Percentiles rank a stretch among this genome's conserved stretches.
Evolutionary conservation across 352 stramenopile genomes (phyloP).

Genomic region (Pythium grandisporangium): DNA sequence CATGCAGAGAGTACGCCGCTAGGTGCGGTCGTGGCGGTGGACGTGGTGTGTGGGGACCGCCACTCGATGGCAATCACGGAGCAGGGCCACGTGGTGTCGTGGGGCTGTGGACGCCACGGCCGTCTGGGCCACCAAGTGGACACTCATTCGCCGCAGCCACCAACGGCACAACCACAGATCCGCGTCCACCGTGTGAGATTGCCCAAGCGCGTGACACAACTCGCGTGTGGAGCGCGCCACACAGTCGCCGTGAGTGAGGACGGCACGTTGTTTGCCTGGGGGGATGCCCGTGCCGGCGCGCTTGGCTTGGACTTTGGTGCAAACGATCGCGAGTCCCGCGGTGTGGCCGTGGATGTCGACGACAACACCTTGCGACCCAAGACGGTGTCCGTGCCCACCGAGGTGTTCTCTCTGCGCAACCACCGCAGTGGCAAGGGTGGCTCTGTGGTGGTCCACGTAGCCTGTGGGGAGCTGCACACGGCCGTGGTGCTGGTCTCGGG

Average conservation of each 20-base stretch:
- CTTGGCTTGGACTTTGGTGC: constrained; percentile 38
- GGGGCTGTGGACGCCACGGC: constrained; percentile 37
- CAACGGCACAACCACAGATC: too few relatives aligned
- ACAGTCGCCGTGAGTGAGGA: constrained; percentile 51
- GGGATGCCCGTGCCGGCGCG: constrained; percentile 33
- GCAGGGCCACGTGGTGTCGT: constrained; percentile 67
- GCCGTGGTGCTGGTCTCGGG: constrained; percentile 31
- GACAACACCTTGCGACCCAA: constrained; percentile 1
- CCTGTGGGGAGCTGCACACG: constrained; percentile 59
- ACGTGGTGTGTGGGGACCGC: constrained; percentile 46
- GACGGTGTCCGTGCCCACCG: constrained; percentile 26
- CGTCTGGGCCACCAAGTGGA: constrained; percentile 19
- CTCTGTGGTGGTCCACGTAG: constrained; percentile 30
- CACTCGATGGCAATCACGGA: constrained; percentile 59
- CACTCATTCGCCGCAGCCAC: constrained; percentile 4
- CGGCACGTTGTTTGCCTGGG: constrained; percentile 60
- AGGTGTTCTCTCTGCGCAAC: constrained; percentile 33
- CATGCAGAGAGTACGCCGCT: too few relatives aligned
- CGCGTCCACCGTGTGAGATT: constrained; percentile 30
- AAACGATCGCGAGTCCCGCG: constrained; percentile 21
- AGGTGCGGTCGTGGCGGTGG: constrained; percentile 55
- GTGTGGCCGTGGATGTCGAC: constrained; percentile 1
- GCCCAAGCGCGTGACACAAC: constrained; percentile 47
- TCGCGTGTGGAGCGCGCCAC: constrained; percentile 56
- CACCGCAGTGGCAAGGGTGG: too few relatives aligned